Conservation (phyloP, 176 grass and related monocot genomes). For the Aegilops longissima region DNA sequence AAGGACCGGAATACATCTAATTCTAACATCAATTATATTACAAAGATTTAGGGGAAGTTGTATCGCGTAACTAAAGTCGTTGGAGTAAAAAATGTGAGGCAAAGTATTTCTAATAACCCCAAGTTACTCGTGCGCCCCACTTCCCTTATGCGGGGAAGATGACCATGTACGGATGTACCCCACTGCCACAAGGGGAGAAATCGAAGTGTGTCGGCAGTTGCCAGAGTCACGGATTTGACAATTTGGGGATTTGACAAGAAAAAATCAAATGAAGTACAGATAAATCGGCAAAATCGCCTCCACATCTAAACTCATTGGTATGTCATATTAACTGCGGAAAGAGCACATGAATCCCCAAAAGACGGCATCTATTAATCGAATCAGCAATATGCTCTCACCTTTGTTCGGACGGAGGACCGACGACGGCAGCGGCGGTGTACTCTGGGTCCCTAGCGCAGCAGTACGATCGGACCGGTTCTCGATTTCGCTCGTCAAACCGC, state of each 20-base stretch:
- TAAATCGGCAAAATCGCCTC: background rate
- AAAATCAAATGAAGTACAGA: background rate
- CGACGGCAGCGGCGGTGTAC: background rate
- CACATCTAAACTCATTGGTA: background rate
- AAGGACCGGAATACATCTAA: no score
- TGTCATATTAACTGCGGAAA: background rate
- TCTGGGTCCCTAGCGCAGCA: background rate
- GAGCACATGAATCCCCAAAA: background rate
- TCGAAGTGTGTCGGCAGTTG: no score
- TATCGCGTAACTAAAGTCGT: no score
- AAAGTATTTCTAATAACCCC: no score
- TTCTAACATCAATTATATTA: background rate
- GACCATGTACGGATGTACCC: no score
- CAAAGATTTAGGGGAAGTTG: no score
- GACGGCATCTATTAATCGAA: background rate
- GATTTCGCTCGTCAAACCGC: background rate
- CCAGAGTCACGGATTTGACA: background rate
- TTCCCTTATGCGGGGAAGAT: no score
- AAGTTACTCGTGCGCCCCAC: no score
- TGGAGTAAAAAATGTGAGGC: no score
- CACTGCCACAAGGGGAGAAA: no score
- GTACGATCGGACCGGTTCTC: background rate
- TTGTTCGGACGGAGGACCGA: background rate
- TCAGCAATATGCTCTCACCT: background rate
- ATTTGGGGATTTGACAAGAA: background rate